Evolutionary conservation across 208 protist species (phyloP).

Genomic region (Crithidia thermophila): DNA sequence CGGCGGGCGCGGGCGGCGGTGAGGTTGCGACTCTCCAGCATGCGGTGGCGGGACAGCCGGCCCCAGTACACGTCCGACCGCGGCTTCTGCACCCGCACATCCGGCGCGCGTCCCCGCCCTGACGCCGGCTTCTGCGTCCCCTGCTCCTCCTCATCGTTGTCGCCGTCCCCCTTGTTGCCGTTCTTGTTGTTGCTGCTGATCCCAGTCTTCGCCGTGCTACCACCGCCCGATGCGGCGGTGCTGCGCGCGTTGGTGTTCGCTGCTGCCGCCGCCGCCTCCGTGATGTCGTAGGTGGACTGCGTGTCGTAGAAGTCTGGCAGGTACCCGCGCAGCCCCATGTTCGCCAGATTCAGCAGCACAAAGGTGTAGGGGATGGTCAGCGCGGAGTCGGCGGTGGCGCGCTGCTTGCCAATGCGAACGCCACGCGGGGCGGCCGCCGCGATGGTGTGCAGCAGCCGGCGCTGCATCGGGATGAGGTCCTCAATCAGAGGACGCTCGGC

Average conservation of each 20-base stretch:
- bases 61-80: constrained; percentile 35
- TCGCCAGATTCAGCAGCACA: constrained; percentile 20
- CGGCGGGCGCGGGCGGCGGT: neutral
- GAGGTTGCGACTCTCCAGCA: constrained; percentile 20
- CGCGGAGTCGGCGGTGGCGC: neutral
- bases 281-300: constrained; percentile 8
- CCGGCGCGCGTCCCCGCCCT: neutral
- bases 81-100: neutral
- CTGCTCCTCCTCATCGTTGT: neutral
- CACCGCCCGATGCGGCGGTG: no score
- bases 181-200: neutral
- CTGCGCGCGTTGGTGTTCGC: no score
- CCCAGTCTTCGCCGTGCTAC: neutral
- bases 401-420: constrained; percentile 26
- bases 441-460: constrained; percentile 16
- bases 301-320: constrained; percentile 30
- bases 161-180: neutral
- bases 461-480: constrained; percentile 26
- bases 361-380: constrained; percentile 24
- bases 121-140: neutral
- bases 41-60: constrained; percentile 21
- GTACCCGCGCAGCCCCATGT: constrained; percentile 27
- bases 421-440: constrained; percentile 25
- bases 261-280: neutral
- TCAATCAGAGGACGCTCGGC: constrained; percentile 16